Conservation (phyloP, 116 monocot genomes). For the Posidonia oceanica region DNA sequence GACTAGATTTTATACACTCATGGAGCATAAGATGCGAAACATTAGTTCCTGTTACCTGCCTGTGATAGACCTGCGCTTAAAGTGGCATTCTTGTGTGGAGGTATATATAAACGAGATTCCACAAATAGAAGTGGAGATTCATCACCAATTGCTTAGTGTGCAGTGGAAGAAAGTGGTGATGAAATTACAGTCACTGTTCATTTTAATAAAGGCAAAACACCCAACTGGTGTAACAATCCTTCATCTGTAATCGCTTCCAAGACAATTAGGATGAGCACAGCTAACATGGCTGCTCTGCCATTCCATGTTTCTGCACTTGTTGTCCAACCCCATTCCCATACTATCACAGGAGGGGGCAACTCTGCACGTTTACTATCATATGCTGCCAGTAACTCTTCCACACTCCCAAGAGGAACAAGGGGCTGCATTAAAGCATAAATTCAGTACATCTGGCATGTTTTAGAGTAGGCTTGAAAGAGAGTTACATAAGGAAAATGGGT, state of each 20-base stretch:
- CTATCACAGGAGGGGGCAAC: slow-evolving; percentile 81
- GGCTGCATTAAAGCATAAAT: slow-evolving; percentile 37
- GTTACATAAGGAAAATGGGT: background rate
- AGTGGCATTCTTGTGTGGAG: background rate
- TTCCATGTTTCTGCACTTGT: slow-evolving; percentile 98
- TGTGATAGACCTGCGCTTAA: background rate
- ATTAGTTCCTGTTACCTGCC: background rate
- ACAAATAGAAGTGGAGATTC: background rate
- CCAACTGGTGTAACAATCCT: slow-evolving; percentile 91
- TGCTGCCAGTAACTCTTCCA: slow-evolving; percentile 90
- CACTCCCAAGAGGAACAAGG: slow-evolving; percentile 87
- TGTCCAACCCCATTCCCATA: slow-evolving; percentile 99
- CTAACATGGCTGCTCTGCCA: slow-evolving; percentile 84
- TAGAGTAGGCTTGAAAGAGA: background rate
- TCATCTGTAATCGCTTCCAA: slow-evolving; percentile 74
- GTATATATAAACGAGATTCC: background rate
- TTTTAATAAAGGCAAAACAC: slow-evolving; percentile 12
- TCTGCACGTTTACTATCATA: slow-evolving; percentile 76
- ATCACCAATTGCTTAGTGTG: background rate
- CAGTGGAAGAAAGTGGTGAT: background rate
- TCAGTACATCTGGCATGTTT: background rate
- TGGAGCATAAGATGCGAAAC: no score
- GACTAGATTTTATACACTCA: no score
- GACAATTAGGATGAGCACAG: slow-evolving; percentile 58
- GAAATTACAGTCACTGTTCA: background rate